A percentile compares a stretch with the other conserved stretches of the same genome.
Evolutionary conservation across 805 yeast species (phyloP).

Genomic region (Ogataea henricii): DNA sequence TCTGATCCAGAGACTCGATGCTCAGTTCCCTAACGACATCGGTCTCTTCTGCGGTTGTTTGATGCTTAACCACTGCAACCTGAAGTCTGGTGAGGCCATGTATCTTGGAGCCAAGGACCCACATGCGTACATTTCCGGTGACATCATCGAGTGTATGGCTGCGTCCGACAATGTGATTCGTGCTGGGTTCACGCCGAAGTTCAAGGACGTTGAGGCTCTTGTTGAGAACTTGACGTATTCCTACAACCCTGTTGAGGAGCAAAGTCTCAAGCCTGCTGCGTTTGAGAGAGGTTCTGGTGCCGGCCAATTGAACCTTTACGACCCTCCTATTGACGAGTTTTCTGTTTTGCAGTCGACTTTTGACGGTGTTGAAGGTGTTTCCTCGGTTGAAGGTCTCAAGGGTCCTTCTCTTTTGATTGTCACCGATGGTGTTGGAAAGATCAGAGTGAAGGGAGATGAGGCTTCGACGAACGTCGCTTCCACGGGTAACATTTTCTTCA

Average conservation of each 20-base stretch:
- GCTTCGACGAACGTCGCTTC: constrained; percentile 47
- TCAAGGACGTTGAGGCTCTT: constrained; percentile 89
- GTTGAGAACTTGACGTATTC: constrained; percentile 90
- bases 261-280: constrained; percentile 72
- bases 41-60: constrained; percentile 96
- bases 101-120: constrained; percentile 96
- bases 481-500: constrained; percentile 80
- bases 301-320: constrained; percentile 68
- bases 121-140: constrained; percentile 96
- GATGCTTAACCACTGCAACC: constrained; percentile 81
- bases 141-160: constrained; percentile 99
- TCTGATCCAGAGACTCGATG: constrained; percentile 73
- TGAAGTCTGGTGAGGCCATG: constrained; percentile 92
- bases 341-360: constrained; percentile 85
- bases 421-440: constrained; percentile 76
- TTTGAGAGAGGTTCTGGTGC: constrained; percentile 66
- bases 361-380: constrained; percentile 49
- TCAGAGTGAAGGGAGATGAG: constrained; percentile 46
- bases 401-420: constrained; percentile 90
- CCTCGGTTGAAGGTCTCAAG: constrained; percentile 58
- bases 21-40: constrained; percentile 89
- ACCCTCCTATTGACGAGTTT: constrained; percentile 97
- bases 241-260: constrained; percentile 87
- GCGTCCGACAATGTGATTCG: constrained; percentile 98
- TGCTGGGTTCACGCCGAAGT: constrained; percentile 99